Base-by-base conservation (phyloP, 345 rosid species). In the Ceriops zippeliana region DNA sequence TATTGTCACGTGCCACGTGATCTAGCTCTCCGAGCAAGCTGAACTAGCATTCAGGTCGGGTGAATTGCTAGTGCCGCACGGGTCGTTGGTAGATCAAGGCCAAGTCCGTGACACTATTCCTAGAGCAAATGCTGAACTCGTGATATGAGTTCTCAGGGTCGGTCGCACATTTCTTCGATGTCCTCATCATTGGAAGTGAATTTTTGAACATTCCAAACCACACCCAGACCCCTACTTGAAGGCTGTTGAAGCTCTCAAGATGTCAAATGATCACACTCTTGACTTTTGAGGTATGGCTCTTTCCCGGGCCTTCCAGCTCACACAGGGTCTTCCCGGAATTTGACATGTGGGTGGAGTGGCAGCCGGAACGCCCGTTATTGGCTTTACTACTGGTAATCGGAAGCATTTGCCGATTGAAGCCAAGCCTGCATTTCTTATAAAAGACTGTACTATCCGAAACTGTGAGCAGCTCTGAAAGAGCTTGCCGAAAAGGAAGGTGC, bases 131-230 rank as follows among this genome's bases (percentile, higher is more conserved):
- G 86, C 80, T 0, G 80, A 75, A 28, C 73, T 77, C 42, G 46
- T 80, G 20, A 59, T 77, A 59, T 70, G 75, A 1, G 57, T 38
- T 51, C 65, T 77, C 0, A 80, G 83, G 9, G 75, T 80, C 11
- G 9, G 75, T 80, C 11, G 8, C 61, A 5, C 74, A 72, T 21
- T 80, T 80, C 78, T 80, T 77, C 9, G 65, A 80, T 49, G 62
- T 61, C 26, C 61, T 80, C 7, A 72, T 78, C 9, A 54, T 77
- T 3, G 80, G 79, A 22, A 57, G 61, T 52, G 82, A 75, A 13
- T 83, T 83, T 83, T 61, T n/a, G 80, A 78, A 24, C 77, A 54
- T 58, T 66, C 80, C 24, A 83, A 83, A 73, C 84, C 82, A n/a
- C 78, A 73, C n/a, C 82, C 86, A 0, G 76, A 72, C 24, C 84